Base-by-base conservation (phyloP, 352 stramenopile species). In the Phytophthora chlamydospora region DNA sequence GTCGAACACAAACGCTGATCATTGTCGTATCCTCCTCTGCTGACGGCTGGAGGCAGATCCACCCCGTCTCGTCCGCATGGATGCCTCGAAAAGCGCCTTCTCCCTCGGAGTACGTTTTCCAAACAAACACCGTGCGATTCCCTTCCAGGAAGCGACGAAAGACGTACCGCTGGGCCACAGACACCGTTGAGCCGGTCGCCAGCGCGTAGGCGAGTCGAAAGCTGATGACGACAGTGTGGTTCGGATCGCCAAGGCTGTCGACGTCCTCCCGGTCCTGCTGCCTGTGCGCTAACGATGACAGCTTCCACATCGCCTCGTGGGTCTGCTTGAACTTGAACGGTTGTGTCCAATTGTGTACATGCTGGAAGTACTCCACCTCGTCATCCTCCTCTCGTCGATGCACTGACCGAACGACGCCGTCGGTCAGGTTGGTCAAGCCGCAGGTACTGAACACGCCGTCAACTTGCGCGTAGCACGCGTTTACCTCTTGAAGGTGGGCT, bases 31-130 rank as follows among this genome's bases (percentile, higher is more conserved):
- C 21, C 3, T 24, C 21, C 21, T 24, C 21, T 24, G 3, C 21
- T 24, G 21, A 46, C 11, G 56, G 45, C 14, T 19, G 55, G 17
- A 63, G 38, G 12, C 21, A 38, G 9, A 57, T 43, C 74, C 74
- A 87, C 2, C 68, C 69, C 0, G 71, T 87, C 36, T 85, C 72
- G 27, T 80, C 68, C 48, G 66, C 74, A 52, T 73, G 73, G 44
- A 84, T 59, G 0, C 64, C 68, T n/a, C 68, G 73, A 17, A 73
- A 43, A 12, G 50, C 32, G 13, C 67, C 50, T 40, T 71, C 64
- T 4, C 72, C 66, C 21, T 81, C 61, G 0, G 54, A 67, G 17
- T 76, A 62, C 4, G 40, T 54, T 6, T 62, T 75, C 72, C 68
- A 88, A 21, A 85, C 71, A 9, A 82, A 48, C 16, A 84, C 67